Percentiles rank a stretch among this genome's conserved stretches.
Conservation (phyloP, 306 rosid species). For the Amphicarpaea edgeworthii region DNA sequence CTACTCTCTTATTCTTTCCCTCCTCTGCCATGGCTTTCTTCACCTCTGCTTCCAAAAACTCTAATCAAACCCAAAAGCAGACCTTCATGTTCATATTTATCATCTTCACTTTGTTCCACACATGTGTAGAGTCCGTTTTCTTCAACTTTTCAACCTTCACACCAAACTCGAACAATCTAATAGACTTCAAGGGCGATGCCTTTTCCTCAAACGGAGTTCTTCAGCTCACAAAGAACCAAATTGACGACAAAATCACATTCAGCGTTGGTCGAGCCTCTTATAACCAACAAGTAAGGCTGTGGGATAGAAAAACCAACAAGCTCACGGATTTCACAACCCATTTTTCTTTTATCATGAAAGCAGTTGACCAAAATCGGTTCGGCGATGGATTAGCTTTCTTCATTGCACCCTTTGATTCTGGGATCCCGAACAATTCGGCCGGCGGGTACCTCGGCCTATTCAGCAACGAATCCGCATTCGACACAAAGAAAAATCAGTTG, state of each 20-base stretch:
- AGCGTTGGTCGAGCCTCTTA: conserved; percentile 74
- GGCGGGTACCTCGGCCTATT: conserved; percentile 77
- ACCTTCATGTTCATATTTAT: conserved; percentile 11
- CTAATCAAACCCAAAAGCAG: conserved; percentile 11
- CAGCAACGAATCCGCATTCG: conserved; percentile 38
- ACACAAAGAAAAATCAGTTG: conserved; percentile 52
- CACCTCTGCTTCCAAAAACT: conserved; percentile 26
- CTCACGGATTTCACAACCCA: conserved; percentile 80
- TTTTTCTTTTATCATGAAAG: conserved; percentile 62
- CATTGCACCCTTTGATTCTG: conserved; percentile 62
- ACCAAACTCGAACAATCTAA: conserved; percentile 40
- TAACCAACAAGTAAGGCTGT: conserved; percentile 58
- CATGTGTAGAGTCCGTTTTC: conserved; percentile 52
- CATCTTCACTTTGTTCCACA: conserved; percentile 38
- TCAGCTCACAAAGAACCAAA: conserved; percentile 68
- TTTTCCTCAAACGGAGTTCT: conserved; percentile 55
- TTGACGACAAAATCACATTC: conserved; percentile 45
- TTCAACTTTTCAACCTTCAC: conserved; percentile 59
- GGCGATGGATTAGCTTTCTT: conserved; percentile 82
- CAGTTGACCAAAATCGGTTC: neutral
- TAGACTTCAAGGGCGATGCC: conserved; percentile 62
- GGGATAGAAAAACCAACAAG: conserved; percentile 55
- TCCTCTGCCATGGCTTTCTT: conserved; percentile 49
- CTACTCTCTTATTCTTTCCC: conserved; percentile 4
- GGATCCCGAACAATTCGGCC: conserved; percentile 57